Conservation (phyloP, 441 rosid genomes). For the Corymbia citriodora region DNA sequence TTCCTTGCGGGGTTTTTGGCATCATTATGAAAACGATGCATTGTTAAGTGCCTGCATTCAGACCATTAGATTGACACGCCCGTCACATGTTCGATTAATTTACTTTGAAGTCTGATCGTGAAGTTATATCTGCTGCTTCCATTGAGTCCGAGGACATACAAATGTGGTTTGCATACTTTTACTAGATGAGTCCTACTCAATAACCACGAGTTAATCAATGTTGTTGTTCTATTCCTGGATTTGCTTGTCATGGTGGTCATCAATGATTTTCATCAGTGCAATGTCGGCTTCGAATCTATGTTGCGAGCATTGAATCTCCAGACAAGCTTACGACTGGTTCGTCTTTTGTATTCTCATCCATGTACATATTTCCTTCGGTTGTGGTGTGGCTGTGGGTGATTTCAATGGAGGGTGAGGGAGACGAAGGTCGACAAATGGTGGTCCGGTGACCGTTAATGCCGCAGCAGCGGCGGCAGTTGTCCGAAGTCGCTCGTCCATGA, state of each 20-base stretch:
- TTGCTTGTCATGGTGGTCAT: neutral
- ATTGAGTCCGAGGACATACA: neutral
- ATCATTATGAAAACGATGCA: neutral
- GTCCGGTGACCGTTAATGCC: neutral
- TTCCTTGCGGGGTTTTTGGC: neutral
- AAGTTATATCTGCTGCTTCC: neutral
- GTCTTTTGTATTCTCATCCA: rapidly evolving
- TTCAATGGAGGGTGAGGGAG: neutral
- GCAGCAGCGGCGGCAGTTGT: neutral
- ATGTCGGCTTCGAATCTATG: neutral
- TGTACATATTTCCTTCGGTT: neutral
- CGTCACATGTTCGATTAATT: neutral
- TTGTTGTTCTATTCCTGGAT: neutral
- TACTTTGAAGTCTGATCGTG: neutral
- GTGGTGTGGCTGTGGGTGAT: neutral
- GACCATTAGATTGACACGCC: neutral
- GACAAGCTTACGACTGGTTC: neutral
- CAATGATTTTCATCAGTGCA: neutral
- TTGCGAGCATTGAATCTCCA: neutral
- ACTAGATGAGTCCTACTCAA: neutral
- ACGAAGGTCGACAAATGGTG: neutral
- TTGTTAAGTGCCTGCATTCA: neutral
- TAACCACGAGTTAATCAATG: neutral
- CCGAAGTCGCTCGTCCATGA: neutral
- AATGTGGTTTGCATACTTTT: neutral